A percentile compares a stretch with the other conserved stretches of the same genome.
Conservation (phyloP, 495 filamentous ascomycete genomes). For the Podospora didyma region DNA sequence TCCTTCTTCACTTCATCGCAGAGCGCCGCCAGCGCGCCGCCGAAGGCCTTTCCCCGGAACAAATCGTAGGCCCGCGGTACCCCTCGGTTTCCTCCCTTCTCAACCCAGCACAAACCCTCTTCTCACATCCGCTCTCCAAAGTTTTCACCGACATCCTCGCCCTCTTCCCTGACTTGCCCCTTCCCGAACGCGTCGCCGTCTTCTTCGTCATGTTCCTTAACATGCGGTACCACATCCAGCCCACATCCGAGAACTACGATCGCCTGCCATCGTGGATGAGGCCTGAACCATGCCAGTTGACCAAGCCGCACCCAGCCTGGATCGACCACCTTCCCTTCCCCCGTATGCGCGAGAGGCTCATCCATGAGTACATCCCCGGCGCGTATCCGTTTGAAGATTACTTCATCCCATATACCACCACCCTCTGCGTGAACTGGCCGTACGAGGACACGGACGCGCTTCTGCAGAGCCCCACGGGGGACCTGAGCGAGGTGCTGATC, state of each 20-base stretch:
- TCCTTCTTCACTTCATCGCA: conserved; percentile 74
- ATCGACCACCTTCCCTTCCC: conserved; percentile 76
- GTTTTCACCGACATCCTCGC: conserved; percentile 78
- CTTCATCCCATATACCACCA: conserved; percentile 73
- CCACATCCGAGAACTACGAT: conserved; percentile 69
- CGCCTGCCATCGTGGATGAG: conserved; percentile 64
- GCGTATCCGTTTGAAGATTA: conserved; percentile 65
- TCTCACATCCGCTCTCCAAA: conserved; percentile 71
- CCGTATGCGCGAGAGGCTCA: conserved; percentile 61
- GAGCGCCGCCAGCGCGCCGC: conserved; percentile 60
- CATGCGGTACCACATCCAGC: conserved; percentile 77
- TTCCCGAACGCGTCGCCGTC: conserved; percentile 74
- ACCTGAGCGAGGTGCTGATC: conserved; percentile 59
- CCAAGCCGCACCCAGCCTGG: conserved; percentile 67
- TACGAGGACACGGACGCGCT: conserved; percentile 64
- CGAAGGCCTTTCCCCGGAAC: conserved; percentile 54
- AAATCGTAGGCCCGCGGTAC: conserved; percentile 68
- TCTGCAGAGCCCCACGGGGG: conserved; percentile 42
- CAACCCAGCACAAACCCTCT: conserved; percentile 54
- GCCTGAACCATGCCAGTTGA: conserved; percentile 58
- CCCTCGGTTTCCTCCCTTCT: conserved; percentile 72
- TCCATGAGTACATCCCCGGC: conserved; percentile 33
- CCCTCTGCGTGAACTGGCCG: conserved; percentile 70
- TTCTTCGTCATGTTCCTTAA: conserved; percentile 80
- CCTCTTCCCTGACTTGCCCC: conserved; percentile 61